Percentiles rank a stretch among this genome's conserved stretches.
Evolutionary conservation across 1,139 yeast genomes (phyloP).

Genomic region (Dujonia santamariae): DNA sequence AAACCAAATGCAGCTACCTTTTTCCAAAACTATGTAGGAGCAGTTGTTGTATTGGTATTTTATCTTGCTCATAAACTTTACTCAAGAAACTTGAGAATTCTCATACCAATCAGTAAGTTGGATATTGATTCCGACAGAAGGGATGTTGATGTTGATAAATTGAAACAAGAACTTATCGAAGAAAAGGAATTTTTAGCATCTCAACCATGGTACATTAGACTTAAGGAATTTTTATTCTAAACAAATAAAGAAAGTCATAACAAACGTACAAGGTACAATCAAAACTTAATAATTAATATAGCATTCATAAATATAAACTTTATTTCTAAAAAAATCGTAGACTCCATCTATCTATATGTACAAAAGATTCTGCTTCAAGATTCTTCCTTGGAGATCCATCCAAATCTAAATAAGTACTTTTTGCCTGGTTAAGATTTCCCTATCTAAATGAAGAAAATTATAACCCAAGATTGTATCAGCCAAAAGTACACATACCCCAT

Average conservation of each 20-base stretch:
- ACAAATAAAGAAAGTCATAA: not conserved
- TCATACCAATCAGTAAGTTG: slow-evolving; percentile 29
- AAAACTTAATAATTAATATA: not conserved
- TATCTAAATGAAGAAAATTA: slow-evolving; percentile 40
- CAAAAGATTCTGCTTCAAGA: too few relatives aligned
- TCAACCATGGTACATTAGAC: slow-evolving; percentile 22
- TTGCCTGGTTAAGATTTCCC: slow-evolving; percentile 28
- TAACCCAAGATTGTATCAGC: slow-evolving; percentile 44
- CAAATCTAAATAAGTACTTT: slow-evolving; percentile 1
- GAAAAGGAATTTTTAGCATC: slow-evolving; percentile 27
- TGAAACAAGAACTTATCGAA: slow-evolving; percentile 35
- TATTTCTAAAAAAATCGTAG: too few relatives aligned
- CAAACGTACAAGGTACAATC: too few relatives aligned
- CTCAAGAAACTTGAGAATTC: slow-evolving; percentile 22
- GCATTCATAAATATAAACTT: not conserved
- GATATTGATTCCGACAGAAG: slow-evolving; percentile 40
- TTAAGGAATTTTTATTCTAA: slow-evolving; percentile 25
- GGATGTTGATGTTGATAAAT: slow-evolving; percentile 35
- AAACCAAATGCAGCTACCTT: slow-evolving; percentile 28
- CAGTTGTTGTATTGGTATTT: slow-evolving; percentile 29
- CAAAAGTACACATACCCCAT: slow-evolving; percentile 51
- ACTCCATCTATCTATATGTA: not conserved
- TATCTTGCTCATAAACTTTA: slow-evolving; percentile 35
- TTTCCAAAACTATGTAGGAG: slow-evolving; percentile 35
- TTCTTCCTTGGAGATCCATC: too few relatives aligned